Evolutionary conservation across 257 asterid genomes (phyloP), one percentile per base, ranked within the genome.

Genomic region (Nemophila menziesii): DNA sequence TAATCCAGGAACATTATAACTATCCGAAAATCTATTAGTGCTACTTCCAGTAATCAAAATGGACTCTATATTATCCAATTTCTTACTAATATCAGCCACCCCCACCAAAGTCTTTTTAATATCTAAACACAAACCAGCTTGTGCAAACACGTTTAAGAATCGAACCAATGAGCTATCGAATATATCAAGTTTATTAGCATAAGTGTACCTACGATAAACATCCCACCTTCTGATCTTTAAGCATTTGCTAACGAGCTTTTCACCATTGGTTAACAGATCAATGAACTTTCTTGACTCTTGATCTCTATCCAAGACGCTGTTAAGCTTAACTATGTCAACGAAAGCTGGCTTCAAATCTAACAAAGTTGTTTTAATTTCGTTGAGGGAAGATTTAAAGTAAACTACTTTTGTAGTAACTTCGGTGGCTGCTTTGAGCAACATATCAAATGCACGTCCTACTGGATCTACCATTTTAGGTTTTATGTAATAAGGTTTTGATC

Each of bases 241-340:
- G 40, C 75, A 67, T 46, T 39, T 49, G 2, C 13, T 8, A 0
- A 67, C 34, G 12, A 71, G 64, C 49, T 42, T 48, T 39, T 64
- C 61, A 12, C 60, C 76, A 5, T 51, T 33, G 4, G 1, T 3
- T 0, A 68, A 26, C 9, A 37, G 58, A 16, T 10, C 20, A 4
- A 40, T 22, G 17, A 67, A 51, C 21, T 29, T 20, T 7, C 39
- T 34, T n/a, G 48, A 53, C 34, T 63, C 79, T 2, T 27, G 54
- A 0, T 56, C 62, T 13, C 54, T 44, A 2, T 55, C 62, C 54
- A 61, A 17, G 45, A 49, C 37, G 20, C 4, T 34, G 61, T 48
- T 56, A 20, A 63, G 47, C 45, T 9, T 67, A 22, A 59, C 57
- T 5, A 67, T 51, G 10, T 72, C 79, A 0, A 54, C 59, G 12